Evolutionary conservation across 306 rosid genomes (phyloP), one percentile per base, ranked within the genome.

Genomic region (Medicago arabica): DNA sequence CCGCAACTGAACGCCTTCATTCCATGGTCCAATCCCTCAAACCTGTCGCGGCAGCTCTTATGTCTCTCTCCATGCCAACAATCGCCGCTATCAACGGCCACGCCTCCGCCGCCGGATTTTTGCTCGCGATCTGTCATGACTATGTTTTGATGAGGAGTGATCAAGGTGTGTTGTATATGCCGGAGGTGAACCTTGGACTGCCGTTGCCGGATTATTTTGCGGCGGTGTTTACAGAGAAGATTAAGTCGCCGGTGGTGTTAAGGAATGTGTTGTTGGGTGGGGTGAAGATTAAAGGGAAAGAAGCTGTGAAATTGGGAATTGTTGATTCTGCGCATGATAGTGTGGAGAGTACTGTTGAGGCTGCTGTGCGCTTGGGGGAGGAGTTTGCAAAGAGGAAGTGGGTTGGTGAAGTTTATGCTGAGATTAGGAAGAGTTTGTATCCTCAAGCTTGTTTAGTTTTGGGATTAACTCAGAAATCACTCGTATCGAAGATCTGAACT

Each of bases 51-150:
- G 87, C 92, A 8, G 92, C 85, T 21, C 64, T 90, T 17, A 69
- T 90, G 14, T 85, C 89, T 2, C 88, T 92, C 44, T 96, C 91
- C 0, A 85, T 92, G 85, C 97, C 96, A 0, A 88, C 97, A 0
- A 41, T 92, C 69, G 96, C 91, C 57, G 90, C 88, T 69, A 44
- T 92, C 13, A 68, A 81, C 41, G 97, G 96, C 69, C 97, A 92
- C 88, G 96, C 60, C 82, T 80, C 77, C 9, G 14, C 68, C 23
- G 92, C 88, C 1, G 93, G 97, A 0, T 69, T 92, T 79, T 0
- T 86, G 0, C 57, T 90, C 0, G 92, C 96, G 9, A 68, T 85
- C 9, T 2, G 89, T 70, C 96, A 92, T 75, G 97, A 90, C 58
- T 87, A 90, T 79, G 9, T 92, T 62, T 15, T 86, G 1, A 87